These are phyloP conservation scores for Ogataea haglerorum DNA, from an alignment of 805 yeast genomes.

Conservation along the genomic window DNA sequence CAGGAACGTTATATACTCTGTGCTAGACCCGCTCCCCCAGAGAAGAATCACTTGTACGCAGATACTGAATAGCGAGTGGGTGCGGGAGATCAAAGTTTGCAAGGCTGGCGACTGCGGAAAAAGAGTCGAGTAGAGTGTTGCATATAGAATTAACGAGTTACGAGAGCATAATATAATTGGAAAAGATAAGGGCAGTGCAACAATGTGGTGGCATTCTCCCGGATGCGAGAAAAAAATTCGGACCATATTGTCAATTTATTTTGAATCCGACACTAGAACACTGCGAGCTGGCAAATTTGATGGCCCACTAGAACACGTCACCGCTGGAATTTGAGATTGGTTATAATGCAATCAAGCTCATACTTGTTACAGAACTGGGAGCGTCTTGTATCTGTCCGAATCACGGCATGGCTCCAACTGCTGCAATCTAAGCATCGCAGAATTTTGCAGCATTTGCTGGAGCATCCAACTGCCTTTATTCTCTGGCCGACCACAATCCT, in stretches of 20 bases:
- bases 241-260: background rate
- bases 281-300: background rate
- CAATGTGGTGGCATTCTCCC: background rate
- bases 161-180: background rate
- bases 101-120: conserved; percentile 51
- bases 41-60: conserved; percentile 87
- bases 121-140: background rate
- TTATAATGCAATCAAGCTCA: conserved; percentile 2
- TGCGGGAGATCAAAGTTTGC: conserved; percentile 80
- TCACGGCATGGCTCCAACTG: conserved; percentile 12
- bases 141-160: conserved; percentile 8
- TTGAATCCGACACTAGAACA: background rate
- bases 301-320: background rate
- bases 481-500: conserved; percentile 47
- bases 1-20: conserved; percentile 88
- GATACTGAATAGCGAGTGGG: conserved; percentile 92
- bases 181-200: background rate
- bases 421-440: conserved; percentile 14
- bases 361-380: conserved; percentile 11
- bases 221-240: background rate
- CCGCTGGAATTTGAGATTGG: background rate
- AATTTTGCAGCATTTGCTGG: conserved; percentile 26
- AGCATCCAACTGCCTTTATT: conserved; percentile 41
- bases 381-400: conserved; percentile 9
- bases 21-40: conserved; percentile 85